Conservation (phyloP, 2,329 filamentous ascomycete species). For the Fragosphaeria purpurea region DNA sequence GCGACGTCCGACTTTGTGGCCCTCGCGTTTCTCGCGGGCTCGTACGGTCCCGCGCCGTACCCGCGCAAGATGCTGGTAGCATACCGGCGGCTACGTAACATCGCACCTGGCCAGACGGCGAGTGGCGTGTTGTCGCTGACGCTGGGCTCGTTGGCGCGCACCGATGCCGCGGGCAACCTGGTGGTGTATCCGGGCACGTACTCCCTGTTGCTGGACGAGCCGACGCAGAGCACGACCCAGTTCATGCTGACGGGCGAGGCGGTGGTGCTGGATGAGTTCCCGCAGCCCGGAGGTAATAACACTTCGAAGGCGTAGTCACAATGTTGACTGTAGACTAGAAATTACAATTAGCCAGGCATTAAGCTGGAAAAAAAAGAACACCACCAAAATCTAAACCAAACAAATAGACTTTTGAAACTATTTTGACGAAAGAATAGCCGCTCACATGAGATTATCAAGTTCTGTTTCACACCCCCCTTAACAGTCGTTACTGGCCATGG, state of each 20-base stretch:
- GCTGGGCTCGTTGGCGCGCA: slow-evolving; percentile 38
- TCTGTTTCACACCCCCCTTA: too few relatives aligned
- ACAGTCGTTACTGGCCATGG: too few relatives aligned
- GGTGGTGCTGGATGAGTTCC: slow-evolving; percentile 27
- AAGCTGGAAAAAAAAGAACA: not conserved
- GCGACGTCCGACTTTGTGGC: slow-evolving; percentile 41
- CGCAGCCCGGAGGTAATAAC: slow-evolving; percentile 1
- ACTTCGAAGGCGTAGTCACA: too few relatives aligned
- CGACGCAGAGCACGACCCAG: slow-evolving; percentile 27
- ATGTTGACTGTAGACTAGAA: too few relatives aligned
- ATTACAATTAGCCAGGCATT: too few relatives aligned
- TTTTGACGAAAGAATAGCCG: too few relatives aligned
- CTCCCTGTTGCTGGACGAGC: slow-evolving; percentile 33
- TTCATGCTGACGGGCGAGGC: slow-evolving; percentile 37
- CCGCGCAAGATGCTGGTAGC: slow-evolving; percentile 42
- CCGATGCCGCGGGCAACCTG: slow-evolving; percentile 38
- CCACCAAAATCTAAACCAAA: not conserved
- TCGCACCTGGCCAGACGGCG: slow-evolving; percentile 22
- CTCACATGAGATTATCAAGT: too few relatives aligned
- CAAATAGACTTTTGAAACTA: not conserved
- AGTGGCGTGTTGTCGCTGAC: slow-evolving; percentile 30
- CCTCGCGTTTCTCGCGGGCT: slow-evolving; percentile 37
- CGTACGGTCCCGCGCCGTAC: slow-evolving; percentile 36
- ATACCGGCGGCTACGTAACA: slow-evolving; percentile 33
- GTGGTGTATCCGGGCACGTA: slow-evolving; percentile 46